These are phyloP conservation scores for Penicillium vulpinum DNA, from an alignment of 2,329 filamentous ascomycete species.

Conservation along the genomic window DNA sequence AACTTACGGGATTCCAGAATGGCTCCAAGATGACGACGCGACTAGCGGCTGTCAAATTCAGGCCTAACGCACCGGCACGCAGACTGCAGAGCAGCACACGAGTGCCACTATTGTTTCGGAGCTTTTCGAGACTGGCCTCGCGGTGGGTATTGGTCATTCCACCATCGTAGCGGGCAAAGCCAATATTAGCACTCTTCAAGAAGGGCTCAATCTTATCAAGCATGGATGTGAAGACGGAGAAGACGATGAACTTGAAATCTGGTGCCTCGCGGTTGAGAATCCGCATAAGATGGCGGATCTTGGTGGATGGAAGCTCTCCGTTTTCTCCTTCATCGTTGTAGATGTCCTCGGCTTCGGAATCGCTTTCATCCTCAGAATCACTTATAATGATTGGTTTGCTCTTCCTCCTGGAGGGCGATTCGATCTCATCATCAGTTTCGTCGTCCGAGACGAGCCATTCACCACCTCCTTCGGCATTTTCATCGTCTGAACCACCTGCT, in stretches of 20 bases:
- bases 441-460: conserved; percentile 75
- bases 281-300: conserved; percentile 80
- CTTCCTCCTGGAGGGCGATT: conserved; percentile 30
- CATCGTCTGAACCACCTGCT: conserved; percentile 81
- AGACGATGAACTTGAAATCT: conserved; percentile 95
- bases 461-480: conserved; percentile 83
- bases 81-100: conserved; percentile 88
- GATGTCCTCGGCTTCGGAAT: conserved; percentile 40
- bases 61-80: conserved; percentile 86
- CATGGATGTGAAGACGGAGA: conserved; percentile 98
- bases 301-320: conserved; percentile 68
- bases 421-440: conserved; percentile 42
- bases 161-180: conserved; percentile 88
- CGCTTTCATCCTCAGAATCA: conserved; percentile 39
- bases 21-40: conserved; percentile 94
- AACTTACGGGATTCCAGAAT: conserved; percentile 89
- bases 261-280: conserved; percentile 76
- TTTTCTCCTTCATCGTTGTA: conserved; percentile 38
- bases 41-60: conserved; percentile 92
- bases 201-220: conserved; percentile 94
- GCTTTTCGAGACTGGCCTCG: conserved; percentile 76
- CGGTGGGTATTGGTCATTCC: conserved; percentile 91
- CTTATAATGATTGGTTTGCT: conserved; percentile 20
- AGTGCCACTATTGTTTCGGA: conserved; percentile 73
- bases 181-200: conserved; percentile 69